A percentile compares a stretch with the other conserved stretches of the same genome.
These are phyloP conservation scores for Clavariopsis aquatica DNA, from an alignment of 495 filamentous ascomycete genomes.

Conservation along the genomic window DNA sequence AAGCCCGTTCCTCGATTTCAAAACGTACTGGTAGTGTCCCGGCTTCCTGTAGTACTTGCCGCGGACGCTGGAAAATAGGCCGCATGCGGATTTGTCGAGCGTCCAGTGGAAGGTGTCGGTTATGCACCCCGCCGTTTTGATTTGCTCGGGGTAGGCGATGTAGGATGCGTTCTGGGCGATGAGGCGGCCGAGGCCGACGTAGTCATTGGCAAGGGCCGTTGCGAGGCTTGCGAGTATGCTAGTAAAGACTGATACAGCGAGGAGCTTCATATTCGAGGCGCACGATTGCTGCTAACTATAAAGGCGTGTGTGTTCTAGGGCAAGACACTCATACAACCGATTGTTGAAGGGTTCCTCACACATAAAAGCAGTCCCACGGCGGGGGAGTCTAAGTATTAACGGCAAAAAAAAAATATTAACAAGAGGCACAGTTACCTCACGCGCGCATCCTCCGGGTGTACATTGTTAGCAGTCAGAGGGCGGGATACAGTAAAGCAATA, in stretches of 20 bases:
- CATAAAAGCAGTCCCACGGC: no score
- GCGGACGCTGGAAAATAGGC: not conserved
- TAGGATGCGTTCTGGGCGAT: conserved; percentile 3
- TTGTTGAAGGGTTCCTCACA: no score
- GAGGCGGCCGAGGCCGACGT: not conserved
- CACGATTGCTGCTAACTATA: no score
- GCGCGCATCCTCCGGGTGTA: not conserved
- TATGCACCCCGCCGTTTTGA: not conserved
- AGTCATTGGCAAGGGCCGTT: not conserved
- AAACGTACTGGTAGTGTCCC: not conserved
- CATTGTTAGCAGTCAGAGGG: not conserved
- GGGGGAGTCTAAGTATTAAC: no score
- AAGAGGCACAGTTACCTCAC: not conserved
- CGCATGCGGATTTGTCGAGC: not conserved
- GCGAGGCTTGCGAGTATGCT: not conserved
- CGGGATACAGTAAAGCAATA: not conserved
- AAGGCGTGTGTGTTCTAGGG: no score
- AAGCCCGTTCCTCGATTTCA: not conserved
- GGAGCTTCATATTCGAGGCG: not conserved
- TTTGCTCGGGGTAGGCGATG: not conserved
- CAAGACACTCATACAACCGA: no score
- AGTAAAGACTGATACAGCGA: not conserved
- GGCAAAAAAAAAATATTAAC: no score
- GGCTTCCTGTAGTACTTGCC: not conserved
- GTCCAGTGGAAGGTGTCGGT: conserved; percentile 2